These are phyloP conservation scores for Boletellus deceptivus DNA, from an alignment of 1,284 basidiomycete genomes.

Conservation along the genomic window DNA sequence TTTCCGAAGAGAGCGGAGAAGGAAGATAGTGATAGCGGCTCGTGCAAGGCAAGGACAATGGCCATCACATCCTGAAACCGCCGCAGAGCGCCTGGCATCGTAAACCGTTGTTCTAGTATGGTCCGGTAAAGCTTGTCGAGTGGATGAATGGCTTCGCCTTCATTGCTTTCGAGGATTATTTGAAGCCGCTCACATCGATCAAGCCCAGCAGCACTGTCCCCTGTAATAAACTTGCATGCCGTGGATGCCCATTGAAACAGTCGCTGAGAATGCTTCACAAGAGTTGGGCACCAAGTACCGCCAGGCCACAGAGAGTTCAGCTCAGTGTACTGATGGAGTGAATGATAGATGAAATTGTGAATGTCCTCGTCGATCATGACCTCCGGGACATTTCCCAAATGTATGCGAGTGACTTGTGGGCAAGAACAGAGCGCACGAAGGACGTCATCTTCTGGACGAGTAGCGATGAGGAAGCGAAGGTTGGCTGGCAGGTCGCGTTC, in stretches of 20 bases:
- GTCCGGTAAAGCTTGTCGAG: neutral
- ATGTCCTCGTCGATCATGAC: neutral
- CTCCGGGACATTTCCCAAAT: neutral
- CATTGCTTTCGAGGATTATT: neutral
- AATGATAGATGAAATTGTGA: neutral
- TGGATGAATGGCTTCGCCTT: neutral
- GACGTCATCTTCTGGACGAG: constrained; percentile 1
- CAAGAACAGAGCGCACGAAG: neutral
- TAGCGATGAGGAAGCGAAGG: constrained; percentile 7
- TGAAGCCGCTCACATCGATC: neutral
- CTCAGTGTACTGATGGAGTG: neutral
- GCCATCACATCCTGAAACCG: neutral
- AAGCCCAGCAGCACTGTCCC: too few relatives aligned
- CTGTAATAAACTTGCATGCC: constrained; percentile 5
- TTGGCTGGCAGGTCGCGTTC: neutral
- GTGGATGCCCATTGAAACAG: constrained; percentile 12
- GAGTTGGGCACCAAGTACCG: constrained; percentile 5
- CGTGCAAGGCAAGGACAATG: neutral
- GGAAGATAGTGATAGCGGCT: neutral
- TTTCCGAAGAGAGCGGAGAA: neutral
- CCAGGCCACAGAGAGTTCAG: neutral
- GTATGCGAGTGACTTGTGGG: neutral
- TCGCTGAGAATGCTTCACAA: neutral
- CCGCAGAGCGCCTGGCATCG: neutral
- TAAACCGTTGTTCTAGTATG: neutral